These are phyloP conservation scores for Sugiyamaella castrensis DNA, from an alignment of 1,139 yeast species.

Conservation along the genomic window DNA sequence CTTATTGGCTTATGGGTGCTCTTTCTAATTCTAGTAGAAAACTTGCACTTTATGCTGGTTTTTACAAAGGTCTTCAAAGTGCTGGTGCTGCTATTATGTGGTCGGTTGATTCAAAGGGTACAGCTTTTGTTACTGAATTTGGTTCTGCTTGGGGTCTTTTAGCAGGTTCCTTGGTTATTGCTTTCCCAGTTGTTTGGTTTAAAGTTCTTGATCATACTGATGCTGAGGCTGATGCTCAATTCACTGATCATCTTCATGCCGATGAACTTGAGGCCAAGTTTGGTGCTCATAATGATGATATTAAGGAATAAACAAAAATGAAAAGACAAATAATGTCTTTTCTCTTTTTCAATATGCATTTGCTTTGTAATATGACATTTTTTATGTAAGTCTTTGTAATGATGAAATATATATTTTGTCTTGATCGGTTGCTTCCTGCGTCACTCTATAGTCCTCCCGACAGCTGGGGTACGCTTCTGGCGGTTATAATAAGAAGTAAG, in stretches of 20 bases:
- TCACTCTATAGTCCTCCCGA: too few relatives aligned
- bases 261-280: conserved; percentile 19
- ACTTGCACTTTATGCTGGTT: conserved; percentile 58
- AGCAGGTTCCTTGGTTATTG: conserved; percentile 48
- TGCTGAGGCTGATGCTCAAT: conserved; percentile 37
- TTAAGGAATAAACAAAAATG: neutral
- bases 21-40: conserved; percentile 54
- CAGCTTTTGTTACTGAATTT: conserved; percentile 46
- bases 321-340: neutral
- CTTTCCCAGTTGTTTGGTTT: conserved; percentile 42
- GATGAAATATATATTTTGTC: too few relatives aligned
- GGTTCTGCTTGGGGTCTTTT: conserved; percentile 57
- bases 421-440: too few relatives aligned
- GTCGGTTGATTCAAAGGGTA: conserved; percentile 50
- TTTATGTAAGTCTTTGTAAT: too few relatives aligned
- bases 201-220: conserved; percentile 47
- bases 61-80: conserved; percentile 59
- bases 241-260: conserved; percentile 21
- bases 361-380: conserved; percentile 7
- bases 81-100: conserved; percentile 62
- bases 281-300: conserved; percentile 8
- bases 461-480: too few relatives aligned
- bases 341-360: conserved; percentile 4
- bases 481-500: too few relatives aligned
- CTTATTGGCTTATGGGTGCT: conserved; percentile 57